Percentiles rank a stretch among this genome's conserved stretches.
Evolutionary conservation across 2,329 filamentous ascomycete genomes (phyloP).

Genomic region (Aspergillus quadricinctus): DNA sequence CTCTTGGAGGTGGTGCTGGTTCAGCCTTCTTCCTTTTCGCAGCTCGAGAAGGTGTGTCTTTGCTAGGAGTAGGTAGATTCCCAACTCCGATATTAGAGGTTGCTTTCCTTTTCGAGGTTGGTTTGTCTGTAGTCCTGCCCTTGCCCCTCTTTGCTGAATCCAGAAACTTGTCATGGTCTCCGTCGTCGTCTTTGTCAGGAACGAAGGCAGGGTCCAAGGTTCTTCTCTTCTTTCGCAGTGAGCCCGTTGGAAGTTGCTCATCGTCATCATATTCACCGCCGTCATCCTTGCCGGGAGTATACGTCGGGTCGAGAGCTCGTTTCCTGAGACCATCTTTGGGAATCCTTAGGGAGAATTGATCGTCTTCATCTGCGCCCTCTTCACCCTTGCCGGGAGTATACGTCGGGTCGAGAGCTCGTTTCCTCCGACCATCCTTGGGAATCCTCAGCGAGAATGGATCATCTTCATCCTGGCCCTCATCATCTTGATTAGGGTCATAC

Average conservation of each 20-base stretch:
- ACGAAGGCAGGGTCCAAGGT: slow-evolving; percentile 2
- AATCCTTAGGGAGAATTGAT: background rate
- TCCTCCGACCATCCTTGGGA: background rate
- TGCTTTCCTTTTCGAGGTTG: background rate
- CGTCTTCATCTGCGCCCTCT: background rate
- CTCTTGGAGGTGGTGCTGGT: background rate
- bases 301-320: background rate
- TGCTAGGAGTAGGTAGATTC: background rate
- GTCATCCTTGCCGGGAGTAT: background rate
- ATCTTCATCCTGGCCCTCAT: background rate
- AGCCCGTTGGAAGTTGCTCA: slow-evolving; percentile 1
- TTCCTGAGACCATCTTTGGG: background rate
- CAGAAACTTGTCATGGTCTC: background rate
- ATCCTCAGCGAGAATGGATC: background rate
- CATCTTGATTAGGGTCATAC: background rate
- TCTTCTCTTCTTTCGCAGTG: background rate
- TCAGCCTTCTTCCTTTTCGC: background rate
- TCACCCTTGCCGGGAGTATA: background rate
- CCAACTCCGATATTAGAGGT: background rate
- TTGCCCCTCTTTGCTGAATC: background rate
- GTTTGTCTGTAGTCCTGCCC: background rate
- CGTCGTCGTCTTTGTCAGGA: slow-evolving; percentile 1
- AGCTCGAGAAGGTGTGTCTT: background rate
- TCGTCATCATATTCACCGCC: background rate
- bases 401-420: background rate